phyloP scores from a whole-genome alignment of 2,329 filamentous ascomycete genomes.

The Penicillium sp. region DNA sequence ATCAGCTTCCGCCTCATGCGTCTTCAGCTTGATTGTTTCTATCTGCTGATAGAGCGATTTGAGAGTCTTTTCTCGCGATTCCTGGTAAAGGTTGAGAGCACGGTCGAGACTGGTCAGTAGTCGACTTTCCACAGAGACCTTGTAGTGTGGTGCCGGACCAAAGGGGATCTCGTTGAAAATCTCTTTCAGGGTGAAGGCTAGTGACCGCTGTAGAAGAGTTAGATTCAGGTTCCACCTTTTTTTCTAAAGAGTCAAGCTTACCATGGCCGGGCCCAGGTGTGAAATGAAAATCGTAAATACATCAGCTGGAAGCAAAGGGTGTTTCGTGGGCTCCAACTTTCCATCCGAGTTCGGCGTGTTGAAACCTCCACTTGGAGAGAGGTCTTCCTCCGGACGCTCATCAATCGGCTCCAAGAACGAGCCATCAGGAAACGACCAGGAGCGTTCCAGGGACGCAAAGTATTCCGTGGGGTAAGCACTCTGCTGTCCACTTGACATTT shows the following conservation, averaged over 20 bases:
- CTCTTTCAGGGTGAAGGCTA: conserved; percentile 88
- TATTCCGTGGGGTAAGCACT: conserved; percentile 13
- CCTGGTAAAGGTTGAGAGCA: conserved; percentile 77
- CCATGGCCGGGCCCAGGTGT: conserved; percentile 86
- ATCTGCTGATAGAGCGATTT: conserved; percentile 78
- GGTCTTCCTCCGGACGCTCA: conserved; percentile 61
- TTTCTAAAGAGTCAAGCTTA: conserved; percentile 28
- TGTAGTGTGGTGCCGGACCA: conserved; percentile 64
- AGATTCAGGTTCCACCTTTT: neutral
- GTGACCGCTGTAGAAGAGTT: conserved; percentile 63
- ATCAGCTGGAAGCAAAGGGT: conserved; percentile 62
- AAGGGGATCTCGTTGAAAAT: conserved; percentile 88
- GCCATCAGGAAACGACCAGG: conserved; percentile 45
- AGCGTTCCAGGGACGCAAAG: conserved; percentile 26
- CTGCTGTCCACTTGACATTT: conserved; percentile 15
- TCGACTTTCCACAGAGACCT: conserved; percentile 74
- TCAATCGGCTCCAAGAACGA: conserved; percentile 62
- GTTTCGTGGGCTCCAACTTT: conserved; percentile 14
- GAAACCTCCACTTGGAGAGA: conserved; percentile 13
- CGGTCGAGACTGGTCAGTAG: conserved; percentile 78
- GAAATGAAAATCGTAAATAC: conserved; percentile 91
- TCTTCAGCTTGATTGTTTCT: conserved; percentile 64
- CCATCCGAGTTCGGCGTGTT: conserved; percentile 8
- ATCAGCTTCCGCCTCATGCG: conserved; percentile 80
- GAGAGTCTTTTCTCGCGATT: conserved; percentile 73